Evolutionary conservation across 257 asterid genomes (phyloP).

Genomic region (Jaltomata sinuosa): DNA sequence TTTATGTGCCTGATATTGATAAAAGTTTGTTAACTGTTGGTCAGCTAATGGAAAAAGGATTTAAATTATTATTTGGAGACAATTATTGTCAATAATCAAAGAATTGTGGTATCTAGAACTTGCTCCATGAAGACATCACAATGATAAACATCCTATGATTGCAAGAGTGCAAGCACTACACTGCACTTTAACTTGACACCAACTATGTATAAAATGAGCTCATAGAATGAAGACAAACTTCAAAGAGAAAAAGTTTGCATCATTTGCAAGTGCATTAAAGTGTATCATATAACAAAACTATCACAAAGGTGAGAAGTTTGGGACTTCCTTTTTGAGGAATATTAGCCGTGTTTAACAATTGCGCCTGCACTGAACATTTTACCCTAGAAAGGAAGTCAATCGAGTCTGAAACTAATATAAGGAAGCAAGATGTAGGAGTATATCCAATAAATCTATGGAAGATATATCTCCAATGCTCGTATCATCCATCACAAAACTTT

Average conservation of each 20-base stretch:
- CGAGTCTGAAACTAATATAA: neutral
- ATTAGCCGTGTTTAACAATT: neutral
- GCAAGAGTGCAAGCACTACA: neutral
- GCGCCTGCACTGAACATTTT: neutral
- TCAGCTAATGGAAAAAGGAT: too few species aligned
- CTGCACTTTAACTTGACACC: neutral
- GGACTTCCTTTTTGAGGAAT: neutral
- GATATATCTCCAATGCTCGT: neutral
- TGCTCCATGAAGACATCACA: neutral
- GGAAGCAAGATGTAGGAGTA: neutral
- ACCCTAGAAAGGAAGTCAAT: neutral
- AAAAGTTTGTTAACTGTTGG: too few species aligned
- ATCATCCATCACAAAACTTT: too few species aligned
- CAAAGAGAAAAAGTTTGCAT: neutral
- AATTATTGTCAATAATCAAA: too few species aligned
- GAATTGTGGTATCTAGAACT: neutral
- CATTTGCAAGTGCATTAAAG: neutral
- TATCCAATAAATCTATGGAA: neutral
- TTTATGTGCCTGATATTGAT: too few species aligned
- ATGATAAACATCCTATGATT: neutral
- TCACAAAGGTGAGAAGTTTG: neutral
- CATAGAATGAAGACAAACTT: neutral
- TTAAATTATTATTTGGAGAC: too few species aligned
- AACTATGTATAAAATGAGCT: neutral
- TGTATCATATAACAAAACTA: neutral